Conservation (phyloP, 2,329 filamentous ascomycete genomes). For the Colletotrichum destructivum region DNA sequence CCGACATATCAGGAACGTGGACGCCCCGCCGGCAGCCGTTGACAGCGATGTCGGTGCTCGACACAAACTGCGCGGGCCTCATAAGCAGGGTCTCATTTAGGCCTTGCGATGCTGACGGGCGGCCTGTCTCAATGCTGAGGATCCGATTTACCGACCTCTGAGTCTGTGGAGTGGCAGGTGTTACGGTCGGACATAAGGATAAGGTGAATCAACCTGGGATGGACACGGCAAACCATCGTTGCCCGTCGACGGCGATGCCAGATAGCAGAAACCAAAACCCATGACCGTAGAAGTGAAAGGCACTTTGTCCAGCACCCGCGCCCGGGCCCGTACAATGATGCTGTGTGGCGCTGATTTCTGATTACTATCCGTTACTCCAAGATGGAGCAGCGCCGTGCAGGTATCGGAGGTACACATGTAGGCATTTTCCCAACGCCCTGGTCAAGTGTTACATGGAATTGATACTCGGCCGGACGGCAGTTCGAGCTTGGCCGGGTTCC, state of each 20-base stretch:
- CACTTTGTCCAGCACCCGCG: not conserved
- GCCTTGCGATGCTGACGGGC: not conserved
- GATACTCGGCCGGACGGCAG: not conserved
- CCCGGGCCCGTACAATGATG: not conserved
- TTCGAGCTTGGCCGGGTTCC: not conserved
- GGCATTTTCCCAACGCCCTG: not conserved
- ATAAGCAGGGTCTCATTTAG: not conserved
- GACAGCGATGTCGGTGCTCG: slow-evolving; percentile 12
- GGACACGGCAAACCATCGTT: not conserved
- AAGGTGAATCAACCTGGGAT: not conserved
- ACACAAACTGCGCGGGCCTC: slow-evolving; percentile 2
- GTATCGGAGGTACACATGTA: not conserved
- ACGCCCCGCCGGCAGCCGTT: slow-evolving; percentile 14
- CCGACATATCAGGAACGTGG: not conserved
- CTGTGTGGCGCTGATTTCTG: not conserved
- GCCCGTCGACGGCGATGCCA: not conserved
- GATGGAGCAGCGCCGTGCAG: not conserved
- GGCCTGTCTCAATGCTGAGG: not conserved
- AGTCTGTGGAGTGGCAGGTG: not conserved
- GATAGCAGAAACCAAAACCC: not conserved
- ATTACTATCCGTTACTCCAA: not conserved
- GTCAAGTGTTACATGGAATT: slow-evolving; percentile 10
- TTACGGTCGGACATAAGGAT: no score
- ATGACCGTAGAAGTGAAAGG: not conserved
- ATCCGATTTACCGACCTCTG: not conserved